Base-by-base conservation (phyloP, 345 rosid species). In the Noccaea caerulescens region DNA sequence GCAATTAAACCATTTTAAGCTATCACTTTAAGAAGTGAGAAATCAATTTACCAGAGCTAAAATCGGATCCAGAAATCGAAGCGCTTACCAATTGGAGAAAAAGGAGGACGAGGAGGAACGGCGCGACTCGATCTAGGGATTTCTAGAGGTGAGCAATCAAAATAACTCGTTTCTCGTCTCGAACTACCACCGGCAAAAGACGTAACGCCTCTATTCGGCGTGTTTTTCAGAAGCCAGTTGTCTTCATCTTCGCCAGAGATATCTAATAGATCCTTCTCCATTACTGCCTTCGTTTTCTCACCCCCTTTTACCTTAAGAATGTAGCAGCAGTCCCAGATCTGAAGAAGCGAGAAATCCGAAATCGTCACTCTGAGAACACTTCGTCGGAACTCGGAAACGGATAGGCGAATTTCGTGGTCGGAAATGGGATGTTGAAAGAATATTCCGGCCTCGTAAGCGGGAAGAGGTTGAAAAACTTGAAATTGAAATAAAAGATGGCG, bases 261-360 rank as follows among this genome's bases (percentile, higher is more conserved):
- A 82, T 92, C 95, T 42, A 86, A 71, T 33, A 82, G 87, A 79
- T 87, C 88, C 14, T 79, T 58, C 36, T 85, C 93, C 98, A 92
- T 89, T 51, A 63, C 60, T 54, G 1, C 5, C 27, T 8, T 43
- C 43, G 3, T 65, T 41, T 43, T 38, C 9, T 46, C n/a, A 33
- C 56, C 12, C 55, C 57, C 33, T n/a, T 20, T 27, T 63, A 36
- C 4, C 10, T 50, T 7, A 46, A 37, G 20, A 23, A n/a, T 20
- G 9, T 4, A 50, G 55, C 47, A 66, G 39, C 46, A 27, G 36
- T n/a, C 39, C 13, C 44, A 75, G 79, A 75, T 75, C 79, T 62
- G 73, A 14, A 65, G 14, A 38, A 45, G 7, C 4, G 43, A 14
- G 41, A 11, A 20, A 58, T 16, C 37, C 32, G 41, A 10, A 50